A percentile compares a stretch with the other conserved stretches of the same genome.
These are phyloP conservation scores for Cordyceps sp. DNA, from an alignment of 2,329 filamentous ascomycete genomes.

Conservation along the genomic window DNA sequence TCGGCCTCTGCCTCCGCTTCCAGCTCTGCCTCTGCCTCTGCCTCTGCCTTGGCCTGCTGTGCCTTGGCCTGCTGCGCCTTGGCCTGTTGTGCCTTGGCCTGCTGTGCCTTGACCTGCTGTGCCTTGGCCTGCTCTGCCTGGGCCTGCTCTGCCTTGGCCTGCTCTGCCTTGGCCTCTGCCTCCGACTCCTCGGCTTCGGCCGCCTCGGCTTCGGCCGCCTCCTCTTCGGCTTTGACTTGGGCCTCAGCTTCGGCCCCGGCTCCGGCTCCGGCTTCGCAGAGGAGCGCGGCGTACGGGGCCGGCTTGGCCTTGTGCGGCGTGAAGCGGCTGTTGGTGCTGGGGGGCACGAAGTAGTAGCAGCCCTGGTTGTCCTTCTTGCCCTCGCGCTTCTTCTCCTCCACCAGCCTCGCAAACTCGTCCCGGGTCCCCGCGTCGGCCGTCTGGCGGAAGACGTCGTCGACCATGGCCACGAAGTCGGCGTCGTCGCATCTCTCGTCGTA, in stretches of 20 bases:
- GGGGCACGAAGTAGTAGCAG: conserved; percentile 36
- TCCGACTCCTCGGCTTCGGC: not conserved
- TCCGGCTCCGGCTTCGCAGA: conserved; percentile 22
- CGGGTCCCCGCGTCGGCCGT: conserved; percentile 35
- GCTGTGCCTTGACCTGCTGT: too few relatives aligned
- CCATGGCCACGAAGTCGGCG: conserved; percentile 34
- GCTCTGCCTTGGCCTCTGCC: too few relatives aligned
- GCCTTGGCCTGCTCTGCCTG: too few relatives aligned
- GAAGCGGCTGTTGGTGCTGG: conserved; percentile 23
- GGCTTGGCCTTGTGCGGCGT: conserved; percentile 27
- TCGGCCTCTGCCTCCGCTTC: too few relatives aligned
- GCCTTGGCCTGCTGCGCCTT: conserved; percentile 6
- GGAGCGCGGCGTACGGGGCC: conserved; percentile 32
- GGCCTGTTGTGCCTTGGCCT: too few relatives aligned
- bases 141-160: too few relatives aligned
- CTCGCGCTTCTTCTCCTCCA: conserved; percentile 38
- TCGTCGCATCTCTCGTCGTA: conserved; percentile 41
- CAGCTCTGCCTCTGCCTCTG: not conserved
- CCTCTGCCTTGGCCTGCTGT: conserved; percentile 7
- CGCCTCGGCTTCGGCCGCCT: conserved; percentile 7
- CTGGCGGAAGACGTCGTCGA: conserved; percentile 41
- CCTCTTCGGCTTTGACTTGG: conserved; percentile 4
- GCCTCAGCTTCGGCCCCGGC: too few relatives aligned
- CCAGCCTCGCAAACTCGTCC: conserved; percentile 30
- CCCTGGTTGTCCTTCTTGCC: conserved; percentile 35